phyloP scores from a whole-genome alignment of 305 asterid species.

The Fraxinus nigra region DNA sequence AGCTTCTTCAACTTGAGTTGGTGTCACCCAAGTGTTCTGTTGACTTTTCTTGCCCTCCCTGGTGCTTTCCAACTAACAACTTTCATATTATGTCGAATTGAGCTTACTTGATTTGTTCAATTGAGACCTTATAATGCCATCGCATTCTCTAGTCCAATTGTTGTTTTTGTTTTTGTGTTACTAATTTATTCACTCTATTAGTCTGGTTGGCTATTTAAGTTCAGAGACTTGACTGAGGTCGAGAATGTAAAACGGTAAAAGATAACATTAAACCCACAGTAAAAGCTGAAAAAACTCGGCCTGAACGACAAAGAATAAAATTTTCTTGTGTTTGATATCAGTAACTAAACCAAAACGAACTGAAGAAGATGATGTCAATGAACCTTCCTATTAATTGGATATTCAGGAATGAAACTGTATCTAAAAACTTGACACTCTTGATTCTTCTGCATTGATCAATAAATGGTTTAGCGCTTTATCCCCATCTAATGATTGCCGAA shows the following conservation, averaged over 20 bases:
- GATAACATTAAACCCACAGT: background rate
- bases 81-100: background rate
- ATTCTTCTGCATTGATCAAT: background rate
- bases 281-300: background rate
- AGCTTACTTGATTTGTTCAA: background rate
- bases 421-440: conserved; percentile 9
- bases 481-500: conserved; percentile 87
- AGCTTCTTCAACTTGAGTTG: background rate
- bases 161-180: background rate
- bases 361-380: conserved; percentile 3
- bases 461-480: conserved; percentile 28
- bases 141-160: background rate
- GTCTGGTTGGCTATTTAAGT: background rate
- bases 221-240: background rate
- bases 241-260: background rate
- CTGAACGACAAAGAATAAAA: background rate
- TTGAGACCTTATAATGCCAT: background rate
- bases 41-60: background rate
- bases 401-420: background rate
- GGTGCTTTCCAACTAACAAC: background rate
- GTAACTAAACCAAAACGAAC: background rate
- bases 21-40: background rate
- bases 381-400: background rate
- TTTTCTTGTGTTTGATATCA: background rate
- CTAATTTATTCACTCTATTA: background rate